These are phyloP conservation scores for Stemphylium vesicarium DNA, from an alignment of 2,329 filamentous ascomycete genomes.

Conservation along the genomic window DNA sequence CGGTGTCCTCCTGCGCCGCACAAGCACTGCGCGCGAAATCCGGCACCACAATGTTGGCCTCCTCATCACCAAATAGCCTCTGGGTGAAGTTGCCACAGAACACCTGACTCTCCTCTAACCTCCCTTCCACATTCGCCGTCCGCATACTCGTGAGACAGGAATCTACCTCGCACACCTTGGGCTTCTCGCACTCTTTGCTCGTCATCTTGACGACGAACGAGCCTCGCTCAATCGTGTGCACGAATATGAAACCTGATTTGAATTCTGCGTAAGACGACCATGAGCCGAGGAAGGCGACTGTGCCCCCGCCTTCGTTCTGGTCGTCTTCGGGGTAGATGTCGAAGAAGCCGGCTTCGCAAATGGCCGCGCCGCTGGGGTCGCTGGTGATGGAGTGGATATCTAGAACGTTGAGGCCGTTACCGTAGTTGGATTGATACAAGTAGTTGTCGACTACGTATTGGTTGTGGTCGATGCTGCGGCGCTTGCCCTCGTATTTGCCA, in stretches of 20 bases:
- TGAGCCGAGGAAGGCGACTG: constrained; percentile 48
- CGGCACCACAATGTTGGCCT: constrained; percentile 19
- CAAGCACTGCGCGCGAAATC: constrained; percentile 27
- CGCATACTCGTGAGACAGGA: constrained; percentile 24
- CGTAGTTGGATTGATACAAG: constrained; percentile 51
- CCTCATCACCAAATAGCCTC: constrained; percentile 23
- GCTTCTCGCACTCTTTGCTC: constrained; percentile 27
- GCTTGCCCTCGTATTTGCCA: constrained; percentile 47
- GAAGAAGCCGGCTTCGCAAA: constrained; percentile 51
- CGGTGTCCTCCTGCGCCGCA: constrained; percentile 15
- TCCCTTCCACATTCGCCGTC: constrained; percentile 28
- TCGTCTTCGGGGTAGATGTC: constrained; percentile 52
- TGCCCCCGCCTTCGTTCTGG: constrained; percentile 40
- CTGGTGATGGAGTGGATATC: constrained; percentile 47
- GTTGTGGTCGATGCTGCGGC: constrained; percentile 52
- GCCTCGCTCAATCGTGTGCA: constrained; percentile 47
- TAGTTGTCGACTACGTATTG: constrained; percentile 50
- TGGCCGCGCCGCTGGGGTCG: constrained; percentile 42
- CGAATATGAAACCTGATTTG: constrained; percentile 43
- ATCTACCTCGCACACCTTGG: constrained; percentile 28
- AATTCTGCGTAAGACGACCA: constrained; percentile 50
- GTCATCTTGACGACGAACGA: constrained; percentile 42
- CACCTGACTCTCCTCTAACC: constrained; percentile 21
- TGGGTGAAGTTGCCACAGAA: constrained; percentile 29
- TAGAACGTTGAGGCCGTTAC: constrained; percentile 45